Percentiles rank a stretch among this genome's conserved stretches.
phyloP scores from a whole-genome alignment of 805 yeast genomes.

The Hemisphaericaspora nanyangensis region DNA sequence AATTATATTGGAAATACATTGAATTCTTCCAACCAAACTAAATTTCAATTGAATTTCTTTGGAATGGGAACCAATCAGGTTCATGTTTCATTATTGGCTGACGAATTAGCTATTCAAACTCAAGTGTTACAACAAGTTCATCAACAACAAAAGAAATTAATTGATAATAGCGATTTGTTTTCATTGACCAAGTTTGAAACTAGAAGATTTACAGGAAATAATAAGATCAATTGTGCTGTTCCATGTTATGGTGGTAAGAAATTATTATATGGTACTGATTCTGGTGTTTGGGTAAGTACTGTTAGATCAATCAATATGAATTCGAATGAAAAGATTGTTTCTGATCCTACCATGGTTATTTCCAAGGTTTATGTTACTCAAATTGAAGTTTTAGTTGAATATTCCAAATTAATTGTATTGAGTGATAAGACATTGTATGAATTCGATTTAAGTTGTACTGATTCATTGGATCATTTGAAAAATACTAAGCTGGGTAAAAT shows the following conservation, averaged over 20 bases:
- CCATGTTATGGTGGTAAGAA: slow-evolving; percentile 95
- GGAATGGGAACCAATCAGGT: slow-evolving; percentile 55
- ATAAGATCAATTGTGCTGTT: slow-evolving; percentile 84
- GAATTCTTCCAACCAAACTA: slow-evolving; percentile 22
- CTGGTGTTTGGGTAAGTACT: slow-evolving; percentile 84
- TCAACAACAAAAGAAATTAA: slow-evolving; percentile 71
- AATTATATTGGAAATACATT: slow-evolving; percentile 22
- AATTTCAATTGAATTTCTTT: slow-evolving; percentile 48
- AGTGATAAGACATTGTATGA: slow-evolving; percentile 80
- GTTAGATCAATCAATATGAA: slow-evolving; percentile 51
- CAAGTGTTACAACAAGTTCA: slow-evolving; percentile 77
- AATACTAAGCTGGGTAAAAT: slow-evolving; percentile 68
- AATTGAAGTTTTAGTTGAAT: slow-evolving; percentile 87
- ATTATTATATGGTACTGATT: slow-evolving; percentile 84
- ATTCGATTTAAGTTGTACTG: slow-evolving; percentile 58
- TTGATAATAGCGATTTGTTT: slow-evolving; percentile 73
- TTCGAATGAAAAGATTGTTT: slow-evolving; percentile 48
- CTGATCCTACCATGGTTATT: slow-evolving; percentile 73
- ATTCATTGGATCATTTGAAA: slow-evolving; percentile 44
- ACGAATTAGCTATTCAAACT: slow-evolving; percentile 61
- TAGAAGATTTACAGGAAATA: slow-evolving; percentile 65
- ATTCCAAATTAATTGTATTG: slow-evolving; percentile 73
- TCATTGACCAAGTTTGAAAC: slow-evolving; percentile 73
- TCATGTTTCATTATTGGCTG: slow-evolving; percentile 50
- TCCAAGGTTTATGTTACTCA: slow-evolving; percentile 78